phyloP scores from a whole-genome alignment of 139 green algal species.

The Pleodorina starrii region DNA sequence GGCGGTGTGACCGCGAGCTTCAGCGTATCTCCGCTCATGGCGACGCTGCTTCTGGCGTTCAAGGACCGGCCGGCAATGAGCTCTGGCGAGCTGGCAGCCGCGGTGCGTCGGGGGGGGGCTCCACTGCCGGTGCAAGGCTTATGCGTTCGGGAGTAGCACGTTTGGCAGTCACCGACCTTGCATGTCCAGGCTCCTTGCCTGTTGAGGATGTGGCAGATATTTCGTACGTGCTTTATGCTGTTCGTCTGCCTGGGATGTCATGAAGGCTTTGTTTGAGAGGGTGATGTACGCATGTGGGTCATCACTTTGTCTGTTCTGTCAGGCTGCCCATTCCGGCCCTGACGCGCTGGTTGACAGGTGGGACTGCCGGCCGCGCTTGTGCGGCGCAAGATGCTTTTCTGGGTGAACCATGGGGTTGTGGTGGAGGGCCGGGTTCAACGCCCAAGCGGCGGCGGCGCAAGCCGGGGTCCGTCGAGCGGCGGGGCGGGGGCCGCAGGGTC shows the following conservation, averaged over 20 bases:
- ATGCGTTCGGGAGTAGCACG: too few species aligned
- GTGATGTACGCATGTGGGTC: too few species aligned
- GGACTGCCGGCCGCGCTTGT: conserved; percentile 70
- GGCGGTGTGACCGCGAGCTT: conserved; percentile 37
- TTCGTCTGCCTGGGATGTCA: too few species aligned
- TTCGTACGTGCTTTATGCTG: too few species aligned
- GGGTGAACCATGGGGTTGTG: conserved; percentile 91
- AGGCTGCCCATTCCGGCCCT: neutral
- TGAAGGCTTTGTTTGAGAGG: too few species aligned
- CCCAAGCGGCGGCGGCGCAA: neutral
- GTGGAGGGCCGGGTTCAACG: conserved; percentile 56
- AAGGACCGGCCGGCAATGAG: conserved; percentile 58
- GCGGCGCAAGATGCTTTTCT: conserved; percentile 82
- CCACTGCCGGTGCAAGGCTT: too few species aligned
- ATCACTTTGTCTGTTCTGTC: too few species aligned
- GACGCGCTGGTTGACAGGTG: conserved; percentile 50
- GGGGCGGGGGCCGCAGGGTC: neutral
- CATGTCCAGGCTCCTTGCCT: too few species aligned
- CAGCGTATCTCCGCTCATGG: conserved; percentile 82
- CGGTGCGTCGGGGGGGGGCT: too few species aligned
- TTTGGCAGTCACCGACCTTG: too few species aligned
- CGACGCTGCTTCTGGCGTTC: conserved; percentile 89
- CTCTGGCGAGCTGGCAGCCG: conserved; percentile 37
- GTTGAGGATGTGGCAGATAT: too few species aligned
- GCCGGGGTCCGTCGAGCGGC: neutral